These are phyloP conservation scores for Diaporthe australafricana DNA, from an alignment of 2,329 filamentous ascomycete genomes.

Conservation along the genomic window DNA sequence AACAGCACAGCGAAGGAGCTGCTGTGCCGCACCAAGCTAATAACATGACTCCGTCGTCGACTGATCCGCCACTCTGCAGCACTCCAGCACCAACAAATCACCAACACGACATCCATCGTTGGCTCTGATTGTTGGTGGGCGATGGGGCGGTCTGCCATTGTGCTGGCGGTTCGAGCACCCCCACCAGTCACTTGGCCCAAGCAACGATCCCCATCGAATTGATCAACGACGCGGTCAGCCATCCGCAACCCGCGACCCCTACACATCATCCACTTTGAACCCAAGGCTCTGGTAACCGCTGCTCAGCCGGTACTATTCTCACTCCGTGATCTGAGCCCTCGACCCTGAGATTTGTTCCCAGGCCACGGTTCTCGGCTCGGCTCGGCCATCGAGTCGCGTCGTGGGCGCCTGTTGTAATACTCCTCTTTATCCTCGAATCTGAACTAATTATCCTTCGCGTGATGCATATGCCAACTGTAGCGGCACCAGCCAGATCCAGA, in stretches of 20 bases:
- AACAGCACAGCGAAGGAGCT: conserved; percentile 15
- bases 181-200: neutral
- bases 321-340: neutral
- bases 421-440: no score
- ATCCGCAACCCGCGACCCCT: neutral
- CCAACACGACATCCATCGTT: neutral
- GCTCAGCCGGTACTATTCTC: neutral
- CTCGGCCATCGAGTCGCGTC: neutral
- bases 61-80: conserved; percentile 17
- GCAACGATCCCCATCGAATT: neutral
- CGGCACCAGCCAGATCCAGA: neutral
- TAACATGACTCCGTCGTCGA: conserved; percentile 19
- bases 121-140: neutral
- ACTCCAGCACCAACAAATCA: conserved; percentile 11
- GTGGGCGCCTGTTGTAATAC: neutral
- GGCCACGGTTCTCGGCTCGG: neutral
- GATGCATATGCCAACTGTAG: no score
- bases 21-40: conserved; percentile 16
- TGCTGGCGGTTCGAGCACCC: neutral
- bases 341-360: neutral
- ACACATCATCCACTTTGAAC: neutral
- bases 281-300: neutral
- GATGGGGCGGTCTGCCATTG: neutral
- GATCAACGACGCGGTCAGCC: neutral
- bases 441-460: neutral